Evolutionary conservation across 345 rosid species (phyloP).

Genomic region (Arabidopsis thaliana): TAIR10.1 NC_003075.7:5240001-5240500

Average conservation of each 20-base stretch:
- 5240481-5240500: slow-evolving; percentile 83
- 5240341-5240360: neutral
- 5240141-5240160: neutral
- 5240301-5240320: slow-evolving; percentile 71
- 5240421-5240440: slow-evolving; percentile 76
- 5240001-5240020: slow-evolving; percentile 71
- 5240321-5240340: slow-evolving; percentile 54
- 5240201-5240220: slow-evolving; percentile 67
- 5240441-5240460: slow-evolving; percentile 70
- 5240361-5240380: neutral
- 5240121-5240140: neutral
- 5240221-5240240: slow-evolving; percentile 67
- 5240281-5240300: slow-evolving; percentile 76
- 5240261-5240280: slow-evolving; percentile 53
- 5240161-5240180: slow-evolving; percentile 56
- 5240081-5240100: neutral
- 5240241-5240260: slow-evolving; percentile 58
- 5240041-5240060: slow-evolving; percentile 78
- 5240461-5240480: slow-evolving; percentile 82
- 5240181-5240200: slow-evolving; percentile 67
- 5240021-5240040: slow-evolving; percentile 63
- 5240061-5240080: slow-evolving; percentile 58
- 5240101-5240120: neutral
- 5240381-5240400: neutral
- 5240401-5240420: slow-evolving; percentile 77